Evolutionary conservation across 108 stramenopile species (phyloP).

Genomic region (Nitzschia inconspicua): DNA sequence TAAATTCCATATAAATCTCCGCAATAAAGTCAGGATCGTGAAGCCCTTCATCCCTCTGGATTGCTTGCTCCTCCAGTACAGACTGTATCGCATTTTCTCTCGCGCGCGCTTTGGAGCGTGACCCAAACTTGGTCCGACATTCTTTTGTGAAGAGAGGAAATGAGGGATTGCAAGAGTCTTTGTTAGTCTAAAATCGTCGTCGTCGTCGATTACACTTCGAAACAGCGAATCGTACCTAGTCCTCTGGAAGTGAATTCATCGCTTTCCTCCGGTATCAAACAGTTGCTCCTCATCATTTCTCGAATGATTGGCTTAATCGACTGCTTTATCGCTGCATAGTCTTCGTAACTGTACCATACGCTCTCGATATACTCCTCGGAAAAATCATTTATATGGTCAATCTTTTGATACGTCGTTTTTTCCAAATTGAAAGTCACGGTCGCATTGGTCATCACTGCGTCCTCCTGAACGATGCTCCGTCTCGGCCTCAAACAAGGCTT

Average conservation of each 20-base stretch:
- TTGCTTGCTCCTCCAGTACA: constrained; percentile 18
- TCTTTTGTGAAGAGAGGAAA: background rate
- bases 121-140: constrained; percentile 13
- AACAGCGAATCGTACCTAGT: constrained; percentile 10
- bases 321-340: constrained; percentile 8
- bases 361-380: constrained; percentile 1
- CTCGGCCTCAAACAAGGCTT: no score
- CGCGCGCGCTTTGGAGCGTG: background rate
- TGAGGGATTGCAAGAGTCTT: background rate
- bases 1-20: constrained; percentile 14
- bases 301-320: constrained; percentile 4
- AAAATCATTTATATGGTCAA: background rate
- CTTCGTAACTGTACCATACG: constrained; percentile 6
- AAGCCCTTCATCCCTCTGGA: constrained; percentile 13
- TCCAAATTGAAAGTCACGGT: background rate
- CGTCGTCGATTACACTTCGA: background rate
- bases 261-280: constrained; percentile 7
- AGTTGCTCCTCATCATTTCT: constrained; percentile 13
- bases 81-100: constrained; percentile 12
- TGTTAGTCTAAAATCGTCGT: background rate
- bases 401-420: background rate
- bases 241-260: constrained; percentile 13
- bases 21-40: constrained; percentile 10
- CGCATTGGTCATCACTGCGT: constrained; percentile 8
- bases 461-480: no score